Conservation (phyloP, 2,329 filamentous ascomycete species). For the Penicillium sp. region DNA sequence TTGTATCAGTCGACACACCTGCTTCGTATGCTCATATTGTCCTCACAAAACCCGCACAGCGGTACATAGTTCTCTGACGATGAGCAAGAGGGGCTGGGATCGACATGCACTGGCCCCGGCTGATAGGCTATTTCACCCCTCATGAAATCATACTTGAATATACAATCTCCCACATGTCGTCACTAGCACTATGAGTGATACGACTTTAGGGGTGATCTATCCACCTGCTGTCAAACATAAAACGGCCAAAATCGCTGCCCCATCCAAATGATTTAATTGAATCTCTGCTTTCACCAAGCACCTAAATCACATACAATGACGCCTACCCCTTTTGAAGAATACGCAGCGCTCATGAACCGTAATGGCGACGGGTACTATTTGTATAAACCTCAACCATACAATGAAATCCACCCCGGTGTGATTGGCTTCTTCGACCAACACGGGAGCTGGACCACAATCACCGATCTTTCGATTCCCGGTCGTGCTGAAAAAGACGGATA, state of each 20-base stretch:
- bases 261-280: background rate
- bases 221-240: background rate
- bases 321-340: slow-evolving; percentile 7
- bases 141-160: background rate
- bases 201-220: background rate
- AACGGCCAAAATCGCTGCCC: background rate
- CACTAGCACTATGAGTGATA: background rate
- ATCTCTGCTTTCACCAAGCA: background rate
- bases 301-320: slow-evolving; percentile 2
- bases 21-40: background rate
- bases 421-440: slow-evolving; percentile 11
- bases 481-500: slow-evolving; percentile 10
- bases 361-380: slow-evolving; percentile 12
- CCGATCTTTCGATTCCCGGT: slow-evolving; percentile 11
- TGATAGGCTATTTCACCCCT: background rate
- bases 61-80: background rate
- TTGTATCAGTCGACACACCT: background rate
- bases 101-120: background rate
- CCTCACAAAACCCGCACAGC: background rate
- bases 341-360: slow-evolving; percentile 13
- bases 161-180: background rate
- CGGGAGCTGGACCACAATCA: slow-evolving; percentile 10
- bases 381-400: slow-evolving; percentile 9
- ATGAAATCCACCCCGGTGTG: slow-evolving; percentile 9
- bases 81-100: background rate